Percentiles rank a stretch among this genome's conserved stretches.
These are phyloP conservation scores for Friedmanniomyces endolithicus DNA, from an alignment of 495 filamentous ascomycete species.

Conservation along the genomic window DNA sequence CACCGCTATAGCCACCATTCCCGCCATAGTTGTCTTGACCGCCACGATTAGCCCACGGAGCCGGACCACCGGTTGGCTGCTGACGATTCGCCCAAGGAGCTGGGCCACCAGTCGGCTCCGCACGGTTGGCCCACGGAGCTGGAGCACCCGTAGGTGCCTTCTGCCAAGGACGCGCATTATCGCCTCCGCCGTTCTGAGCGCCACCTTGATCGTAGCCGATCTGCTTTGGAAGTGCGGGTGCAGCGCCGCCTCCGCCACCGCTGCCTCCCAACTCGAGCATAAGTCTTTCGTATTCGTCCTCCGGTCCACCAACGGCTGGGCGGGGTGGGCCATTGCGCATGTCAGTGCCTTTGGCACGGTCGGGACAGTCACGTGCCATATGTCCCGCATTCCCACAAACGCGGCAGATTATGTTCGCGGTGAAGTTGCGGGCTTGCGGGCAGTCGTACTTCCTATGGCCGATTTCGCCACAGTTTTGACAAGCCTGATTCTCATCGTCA, in stretches of 20 bases:
- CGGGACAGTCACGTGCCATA: constrained; percentile 88
- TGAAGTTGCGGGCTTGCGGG: constrained; percentile 93
- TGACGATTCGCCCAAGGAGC: constrained; percentile 36
- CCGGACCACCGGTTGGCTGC: constrained; percentile 5
- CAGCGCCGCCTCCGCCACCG: constrained; percentile 48
- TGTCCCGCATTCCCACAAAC: constrained; percentile 92
- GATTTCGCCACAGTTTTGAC: constrained; percentile 99
- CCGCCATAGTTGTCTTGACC: constrained; percentile 14
- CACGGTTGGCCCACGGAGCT: constrained; percentile 53
- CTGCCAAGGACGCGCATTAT: constrained; percentile 77
- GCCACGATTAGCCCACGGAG: constrained; percentile 20
- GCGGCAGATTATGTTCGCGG: constrained; percentile 97
- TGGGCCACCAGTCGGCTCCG: constrained; percentile 4
- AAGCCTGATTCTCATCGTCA: constrained; percentile 98
- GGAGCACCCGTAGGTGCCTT: constrained; percentile 68
- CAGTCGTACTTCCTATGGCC: constrained; percentile 99
- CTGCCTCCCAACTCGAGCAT: constrained; percentile 92
- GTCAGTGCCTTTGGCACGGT: constrained; percentile 75
- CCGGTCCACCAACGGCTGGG: constrained; percentile 68
- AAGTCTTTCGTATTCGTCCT: constrained; percentile 93
- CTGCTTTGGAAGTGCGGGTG: constrained; percentile 43
- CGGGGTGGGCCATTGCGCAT: constrained; percentile 68
- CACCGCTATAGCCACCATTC: constrained; percentile 5
- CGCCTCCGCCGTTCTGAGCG: constrained; percentile 36
- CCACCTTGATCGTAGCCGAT: constrained; percentile 66